Conservation (phyloP, 148 eudicot genomes). For the Arbutus unedo region DNA sequence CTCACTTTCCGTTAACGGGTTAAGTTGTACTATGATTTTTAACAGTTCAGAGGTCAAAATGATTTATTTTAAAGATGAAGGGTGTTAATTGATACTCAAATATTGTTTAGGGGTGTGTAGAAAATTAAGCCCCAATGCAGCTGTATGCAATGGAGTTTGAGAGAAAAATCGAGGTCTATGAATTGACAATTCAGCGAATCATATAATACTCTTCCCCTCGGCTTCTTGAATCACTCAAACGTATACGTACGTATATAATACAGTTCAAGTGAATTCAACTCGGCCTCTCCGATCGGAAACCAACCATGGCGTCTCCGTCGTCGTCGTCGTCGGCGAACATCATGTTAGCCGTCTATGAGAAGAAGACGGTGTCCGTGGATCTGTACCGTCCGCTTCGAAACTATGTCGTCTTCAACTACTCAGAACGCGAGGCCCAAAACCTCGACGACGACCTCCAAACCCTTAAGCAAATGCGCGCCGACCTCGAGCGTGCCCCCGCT, state of each 20-base stretch:
- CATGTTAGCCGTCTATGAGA: constrained; percentile 82
- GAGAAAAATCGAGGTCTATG: neutral
- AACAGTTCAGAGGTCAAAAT: too few relatives aligned
- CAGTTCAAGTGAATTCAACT: neutral
- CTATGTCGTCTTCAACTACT: constrained; percentile 72
- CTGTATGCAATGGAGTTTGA: too few relatives aligned
- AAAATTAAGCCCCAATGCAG: too few relatives aligned
- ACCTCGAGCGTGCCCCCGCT: constrained; percentile 40
- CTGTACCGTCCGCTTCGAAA: constrained; percentile 89
- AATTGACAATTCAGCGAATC: too few relatives aligned
- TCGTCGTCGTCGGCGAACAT: constrained; percentile 50
- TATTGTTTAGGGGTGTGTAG: too few relatives aligned
- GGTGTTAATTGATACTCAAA: too few relatives aligned
- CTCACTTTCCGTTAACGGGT: too few relatives aligned
- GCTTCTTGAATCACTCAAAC: too few relatives aligned
- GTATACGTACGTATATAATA: neutral
- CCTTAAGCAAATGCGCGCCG: constrained; percentile 62
- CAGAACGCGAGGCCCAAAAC: constrained; percentile 82
- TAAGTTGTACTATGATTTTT: too few relatives aligned
- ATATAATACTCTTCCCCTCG: too few relatives aligned
- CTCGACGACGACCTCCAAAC: constrained; percentile 94
- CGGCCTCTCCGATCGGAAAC: neutral
- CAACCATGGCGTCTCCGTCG: constrained; percentile 50
- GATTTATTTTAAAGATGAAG: too few relatives aligned
- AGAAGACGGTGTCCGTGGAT: constrained; percentile 64